Evolutionary conservation across 2,329 filamentous ascomycete genomes (phyloP).

Genomic region (Ophiostoma australiae): DNA sequence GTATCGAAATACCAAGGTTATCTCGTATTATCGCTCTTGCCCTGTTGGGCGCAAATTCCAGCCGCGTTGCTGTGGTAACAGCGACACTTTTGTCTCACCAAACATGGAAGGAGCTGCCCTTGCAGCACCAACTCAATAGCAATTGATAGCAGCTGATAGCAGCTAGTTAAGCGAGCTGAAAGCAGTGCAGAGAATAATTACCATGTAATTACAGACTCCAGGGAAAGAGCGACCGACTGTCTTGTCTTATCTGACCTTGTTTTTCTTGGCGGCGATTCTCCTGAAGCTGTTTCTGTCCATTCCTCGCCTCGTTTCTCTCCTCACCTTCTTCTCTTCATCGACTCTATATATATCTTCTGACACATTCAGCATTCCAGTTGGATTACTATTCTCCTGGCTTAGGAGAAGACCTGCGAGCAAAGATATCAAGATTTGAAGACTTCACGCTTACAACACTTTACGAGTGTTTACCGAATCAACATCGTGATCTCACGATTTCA

Average conservation of each 20-base stretch:
- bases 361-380: neutral
- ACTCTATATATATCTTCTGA: conserved; percentile 2
- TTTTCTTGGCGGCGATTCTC: neutral
- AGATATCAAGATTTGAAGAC: neutral
- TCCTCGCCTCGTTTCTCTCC: neutral
- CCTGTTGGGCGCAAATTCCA: conserved; percentile 12
- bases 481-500: neutral
- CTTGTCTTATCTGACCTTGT: neutral
- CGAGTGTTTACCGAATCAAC: neutral
- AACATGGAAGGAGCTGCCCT: conserved; percentile 13
- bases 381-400: neutral
- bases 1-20: neutral
- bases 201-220: neutral
- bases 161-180: conserved; percentile 5
- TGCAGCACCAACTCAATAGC: neutral
- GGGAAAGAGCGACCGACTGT: neutral
- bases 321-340: neutral
- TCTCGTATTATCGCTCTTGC: conserved; percentile 16
- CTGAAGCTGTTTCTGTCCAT: neutral
- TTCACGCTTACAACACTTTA: neutral
- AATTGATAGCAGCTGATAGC: no score
- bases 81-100: conserved; percentile 11
- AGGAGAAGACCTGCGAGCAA: neutral
- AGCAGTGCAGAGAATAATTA: neutral
- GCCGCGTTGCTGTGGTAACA: conserved; percentile 22